phyloP scores from a whole-genome alignment of 2,329 filamentous ascomycete species.

The Lachnellula cervina region DNA sequence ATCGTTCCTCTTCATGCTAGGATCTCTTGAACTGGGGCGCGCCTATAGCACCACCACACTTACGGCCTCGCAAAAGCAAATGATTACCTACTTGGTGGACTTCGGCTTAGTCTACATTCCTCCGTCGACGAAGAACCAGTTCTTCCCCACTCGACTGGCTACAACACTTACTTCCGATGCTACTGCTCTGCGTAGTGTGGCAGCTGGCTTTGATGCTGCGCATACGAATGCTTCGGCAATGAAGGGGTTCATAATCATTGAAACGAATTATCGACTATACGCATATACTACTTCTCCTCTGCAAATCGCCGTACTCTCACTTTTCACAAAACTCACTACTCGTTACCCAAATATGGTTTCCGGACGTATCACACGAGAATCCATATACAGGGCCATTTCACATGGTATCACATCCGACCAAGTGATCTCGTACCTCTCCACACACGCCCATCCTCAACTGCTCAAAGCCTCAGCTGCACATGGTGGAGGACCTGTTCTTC shows the following conservation, averaged over 20 bases:
- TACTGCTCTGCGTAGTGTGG: constrained; percentile 64
- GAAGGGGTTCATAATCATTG: constrained; percentile 86
- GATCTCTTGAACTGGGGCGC: constrained; percentile 84
- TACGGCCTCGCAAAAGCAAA: constrained; percentile 74
- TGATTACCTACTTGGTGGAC: constrained; percentile 85
- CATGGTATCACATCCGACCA: constrained; percentile 93
- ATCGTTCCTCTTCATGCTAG: constrained; percentile 92
- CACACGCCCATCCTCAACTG: constrained; percentile 94
- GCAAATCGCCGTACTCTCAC: constrained; percentile 86
- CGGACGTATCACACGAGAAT: constrained; percentile 83
- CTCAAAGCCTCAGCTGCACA: constrained; percentile 44
- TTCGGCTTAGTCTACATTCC: constrained; percentile 85
- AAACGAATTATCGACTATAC: constrained; percentile 97
- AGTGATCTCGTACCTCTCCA: constrained; percentile 87
- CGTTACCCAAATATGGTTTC: constrained; percentile 94
- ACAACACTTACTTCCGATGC: constrained; percentile 81
- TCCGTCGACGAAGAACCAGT: constrained; percentile 53
- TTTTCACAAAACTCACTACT: constrained; percentile 83
- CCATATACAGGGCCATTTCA: constrained; percentile 79
- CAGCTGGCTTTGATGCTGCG: constrained; percentile 64
- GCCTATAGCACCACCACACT: constrained; percentile 85
- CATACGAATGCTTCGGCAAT: constrained; percentile 42
- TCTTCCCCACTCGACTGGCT: constrained; percentile 89
- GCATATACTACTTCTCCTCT: constrained; percentile 92
- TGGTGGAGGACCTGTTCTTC: constrained; percentile 61